Evolutionary conservation across 2,329 filamentous ascomycete genomes (phyloP).

Genomic region (Cordyceps cicadae): DNA sequence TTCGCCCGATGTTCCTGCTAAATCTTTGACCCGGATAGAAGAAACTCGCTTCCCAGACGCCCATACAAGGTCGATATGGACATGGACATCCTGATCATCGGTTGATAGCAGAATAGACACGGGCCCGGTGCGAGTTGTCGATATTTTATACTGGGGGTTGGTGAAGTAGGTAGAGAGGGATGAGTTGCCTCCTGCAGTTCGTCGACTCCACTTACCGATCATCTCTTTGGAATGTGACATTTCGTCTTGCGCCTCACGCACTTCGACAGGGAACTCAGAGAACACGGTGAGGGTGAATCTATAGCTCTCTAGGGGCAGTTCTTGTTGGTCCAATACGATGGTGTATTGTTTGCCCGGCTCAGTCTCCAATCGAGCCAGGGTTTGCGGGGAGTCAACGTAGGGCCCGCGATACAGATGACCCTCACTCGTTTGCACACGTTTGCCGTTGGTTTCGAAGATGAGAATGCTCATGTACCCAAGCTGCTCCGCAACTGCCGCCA

Average conservation of each 20-base stretch:
- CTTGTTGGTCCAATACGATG: constrained; percentile 69
- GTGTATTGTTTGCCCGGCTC: constrained; percentile 38
- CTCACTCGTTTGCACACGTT: constrained; percentile 66
- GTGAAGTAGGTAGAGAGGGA: constrained; percentile 66
- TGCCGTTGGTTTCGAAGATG: constrained; percentile 63
- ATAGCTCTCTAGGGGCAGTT: constrained; percentile 63
- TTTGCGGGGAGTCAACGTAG: constrained; percentile 93
- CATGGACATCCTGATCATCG: constrained; percentile 55
- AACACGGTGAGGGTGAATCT: constrained; percentile 85
- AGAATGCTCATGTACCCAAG: constrained; percentile 84
- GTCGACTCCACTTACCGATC: constrained; percentile 62
- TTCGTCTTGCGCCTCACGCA: constrained; percentile 53
- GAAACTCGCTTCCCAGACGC: constrained; percentile 64
- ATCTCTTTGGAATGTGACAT: constrained; percentile 53
- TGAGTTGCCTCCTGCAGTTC: constrained; percentile 78
- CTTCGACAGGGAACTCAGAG: constrained; percentile 52
- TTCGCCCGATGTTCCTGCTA: constrained; percentile 77
- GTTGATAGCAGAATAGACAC: constrained; percentile 70
- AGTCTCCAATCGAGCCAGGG: constrained; percentile 59
- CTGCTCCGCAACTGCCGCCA: constrained; percentile 40
- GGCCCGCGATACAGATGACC: constrained; percentile 64
- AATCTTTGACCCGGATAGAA: constrained; percentile 62
- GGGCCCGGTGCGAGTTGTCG: constrained; percentile 46
- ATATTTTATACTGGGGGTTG: constrained; percentile 79
- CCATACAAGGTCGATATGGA: constrained; percentile 81